phyloP scores from a whole-genome alignment of 1,284 basidiomycete genomes.

The Pseudozyma flocculosa region DNA sequence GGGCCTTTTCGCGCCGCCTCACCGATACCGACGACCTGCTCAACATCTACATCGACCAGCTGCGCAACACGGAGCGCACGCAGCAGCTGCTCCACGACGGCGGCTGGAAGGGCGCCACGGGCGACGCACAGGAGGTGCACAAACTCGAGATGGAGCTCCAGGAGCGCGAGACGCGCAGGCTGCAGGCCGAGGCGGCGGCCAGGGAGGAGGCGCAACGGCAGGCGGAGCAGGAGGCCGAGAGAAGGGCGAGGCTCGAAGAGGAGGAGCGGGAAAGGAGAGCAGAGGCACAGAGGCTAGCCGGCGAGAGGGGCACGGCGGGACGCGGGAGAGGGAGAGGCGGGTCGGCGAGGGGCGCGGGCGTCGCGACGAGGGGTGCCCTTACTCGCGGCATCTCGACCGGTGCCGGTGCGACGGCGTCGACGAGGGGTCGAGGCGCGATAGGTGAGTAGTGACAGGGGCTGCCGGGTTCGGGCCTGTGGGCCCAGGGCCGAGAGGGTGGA shows the following conservation, averaged over 20 bases:
- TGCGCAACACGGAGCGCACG: slow-evolving; percentile 47
- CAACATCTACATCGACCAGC: slow-evolving; percentile 47
- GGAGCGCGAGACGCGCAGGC: slow-evolving; percentile 30
- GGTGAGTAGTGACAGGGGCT: not conserved
- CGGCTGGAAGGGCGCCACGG: slow-evolving; percentile 48
- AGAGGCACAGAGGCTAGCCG: slow-evolving; percentile 7
- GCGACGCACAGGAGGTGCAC: slow-evolving; percentile 35
- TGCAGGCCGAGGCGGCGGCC: slow-evolving; percentile 24
- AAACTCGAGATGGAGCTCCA: slow-evolving; percentile 24
- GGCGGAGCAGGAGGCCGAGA: slow-evolving; percentile 10
- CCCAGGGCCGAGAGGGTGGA: too few relatives aligned
- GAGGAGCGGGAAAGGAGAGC: slow-evolving; percentile 11
- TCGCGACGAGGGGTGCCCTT: not conserved
- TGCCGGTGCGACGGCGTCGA: not conserved
- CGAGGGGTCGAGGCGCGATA: not conserved
- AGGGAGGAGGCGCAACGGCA: slow-evolving; percentile 15
- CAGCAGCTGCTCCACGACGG: slow-evolving; percentile 42
- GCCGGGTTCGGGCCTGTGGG: too few relatives aligned
- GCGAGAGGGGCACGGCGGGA: not conserved
- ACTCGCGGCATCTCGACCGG: not conserved
- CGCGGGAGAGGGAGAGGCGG: not conserved
- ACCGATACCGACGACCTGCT: slow-evolving; percentile 46
- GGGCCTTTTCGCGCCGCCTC: slow-evolving; percentile 44
- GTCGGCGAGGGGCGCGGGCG: not conserved
- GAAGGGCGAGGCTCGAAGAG: slow-evolving; percentile 6